Conservation (phyloP, 1,284 basidiomycete genomes). For the Kwoniella shivajii region DNA sequence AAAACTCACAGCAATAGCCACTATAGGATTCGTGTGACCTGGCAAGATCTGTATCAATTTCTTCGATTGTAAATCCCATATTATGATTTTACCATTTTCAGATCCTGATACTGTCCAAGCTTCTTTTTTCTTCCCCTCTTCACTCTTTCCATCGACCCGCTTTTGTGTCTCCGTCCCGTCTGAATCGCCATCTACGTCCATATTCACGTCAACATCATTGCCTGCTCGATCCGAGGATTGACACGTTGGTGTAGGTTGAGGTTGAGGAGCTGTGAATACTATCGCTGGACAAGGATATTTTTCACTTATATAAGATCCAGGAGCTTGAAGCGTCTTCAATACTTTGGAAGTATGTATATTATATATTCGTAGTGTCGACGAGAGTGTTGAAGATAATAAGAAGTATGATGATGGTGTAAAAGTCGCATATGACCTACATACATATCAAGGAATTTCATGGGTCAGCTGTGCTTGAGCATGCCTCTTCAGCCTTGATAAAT, state of each 20-base stretch:
- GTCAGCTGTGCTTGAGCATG: no score
- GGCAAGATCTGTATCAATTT: constrained; percentile 72
- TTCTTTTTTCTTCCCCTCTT: constrained; percentile 5
- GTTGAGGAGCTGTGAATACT: constrained; percentile 23
- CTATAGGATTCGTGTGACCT: constrained; percentile 49
- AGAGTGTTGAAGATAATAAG: constrained; percentile 84
- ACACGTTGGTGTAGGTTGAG: constrained; percentile 1
- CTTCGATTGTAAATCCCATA: constrained; percentile 89
- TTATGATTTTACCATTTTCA: constrained; percentile 82
- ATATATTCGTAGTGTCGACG: constrained; percentile 91
- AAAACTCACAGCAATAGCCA: constrained; percentile 47
- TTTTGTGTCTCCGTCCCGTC: background rate
- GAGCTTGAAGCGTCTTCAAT: constrained; percentile 72
- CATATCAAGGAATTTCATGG: background rate
- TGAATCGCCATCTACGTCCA: constrained; percentile 1
- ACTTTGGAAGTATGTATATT: constrained; percentile 88
- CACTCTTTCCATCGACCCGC: background rate
- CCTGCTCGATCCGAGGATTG: background rate
- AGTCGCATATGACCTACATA: constrained; percentile 47
- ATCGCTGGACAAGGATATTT: constrained; percentile 39
- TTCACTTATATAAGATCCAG: constrained; percentile 32
- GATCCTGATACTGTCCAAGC: constrained; percentile 79
- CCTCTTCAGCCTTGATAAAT: no score
- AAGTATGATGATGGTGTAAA: constrained; percentile 92
- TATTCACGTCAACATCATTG: constrained; percentile 8